A percentile compares a stretch with the other conserved stretches of the same genome.
Evolutionary conservation across 139 green algal species (phyloP).

Genomic region (Coccomyxa sp.): DNA sequence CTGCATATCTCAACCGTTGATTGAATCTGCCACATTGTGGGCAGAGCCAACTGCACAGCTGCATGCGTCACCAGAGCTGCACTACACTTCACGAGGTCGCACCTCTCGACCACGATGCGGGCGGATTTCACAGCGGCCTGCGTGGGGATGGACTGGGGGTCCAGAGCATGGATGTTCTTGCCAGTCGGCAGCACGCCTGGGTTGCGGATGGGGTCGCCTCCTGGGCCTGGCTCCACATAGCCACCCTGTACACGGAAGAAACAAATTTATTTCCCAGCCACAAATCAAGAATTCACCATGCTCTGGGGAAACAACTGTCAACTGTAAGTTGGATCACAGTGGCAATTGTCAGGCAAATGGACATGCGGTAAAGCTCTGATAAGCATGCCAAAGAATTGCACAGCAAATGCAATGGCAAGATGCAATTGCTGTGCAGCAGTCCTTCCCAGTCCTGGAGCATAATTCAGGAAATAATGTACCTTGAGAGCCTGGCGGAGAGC

Average conservation of each 20-base stretch:
- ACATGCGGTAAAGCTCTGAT: background rate
- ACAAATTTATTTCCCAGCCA: background rate
- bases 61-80: no score
- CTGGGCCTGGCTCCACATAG: conserved; percentile 93
- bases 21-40: no score
- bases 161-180: conserved; percentile 99
- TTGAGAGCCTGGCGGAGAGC: conserved; percentile 52
- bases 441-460: background rate
- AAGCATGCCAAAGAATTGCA: background rate
- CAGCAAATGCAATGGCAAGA: background rate
- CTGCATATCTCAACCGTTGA: no score
- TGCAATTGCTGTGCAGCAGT: background rate
- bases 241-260: conserved; percentile 64
- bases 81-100: background rate
- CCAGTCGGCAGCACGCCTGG: conserved; percentile 94
- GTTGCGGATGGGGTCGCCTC: conserved; percentile 98
- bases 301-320: no score
- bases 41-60: no score
- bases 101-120: conserved; percentile 30
- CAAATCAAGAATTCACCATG: no score
- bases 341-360: background rate
- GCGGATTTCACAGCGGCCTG: conserved; percentile 80
- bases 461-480: background rate
- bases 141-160: conserved; percentile 96
- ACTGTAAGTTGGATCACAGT: conserved; percentile 41